Evolutionary conservation across 495 filamentous ascomycete species (phyloP).

Genomic region (Cudoniella acicularis): DNA sequence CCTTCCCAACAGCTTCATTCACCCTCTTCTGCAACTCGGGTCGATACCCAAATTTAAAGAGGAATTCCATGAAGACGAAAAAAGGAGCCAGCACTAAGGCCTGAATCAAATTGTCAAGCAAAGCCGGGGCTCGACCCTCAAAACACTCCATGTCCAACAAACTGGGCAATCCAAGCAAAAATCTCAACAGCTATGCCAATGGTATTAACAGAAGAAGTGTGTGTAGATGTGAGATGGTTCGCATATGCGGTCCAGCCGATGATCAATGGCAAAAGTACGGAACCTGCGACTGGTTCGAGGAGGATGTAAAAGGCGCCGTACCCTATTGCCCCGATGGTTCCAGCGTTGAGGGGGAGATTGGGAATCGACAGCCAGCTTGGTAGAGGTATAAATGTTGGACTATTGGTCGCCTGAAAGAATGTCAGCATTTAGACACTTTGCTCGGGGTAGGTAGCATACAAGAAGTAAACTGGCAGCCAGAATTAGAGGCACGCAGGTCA

Average conservation of each 20-base stretch:
- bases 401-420: constrained; percentile 64
- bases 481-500: constrained; percentile 82
- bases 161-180: constrained; percentile 81
- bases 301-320: constrained; percentile 84
- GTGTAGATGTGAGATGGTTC: constrained; percentile 68
- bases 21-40: constrained; percentile 79
- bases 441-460: constrained; percentile 44
- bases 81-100: constrained; percentile 93
- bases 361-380: constrained; percentile 66
- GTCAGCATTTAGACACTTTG: constrained; percentile 6
- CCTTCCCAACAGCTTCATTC: constrained; percentile 66
- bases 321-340: constrained; percentile 63
- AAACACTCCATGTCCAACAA: constrained; percentile 88
- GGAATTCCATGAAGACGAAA: constrained; percentile 94
- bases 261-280: constrained; percentile 66
- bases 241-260: constrained; percentile 65
- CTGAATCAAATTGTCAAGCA: constrained; percentile 88
- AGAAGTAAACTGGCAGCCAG: constrained; percentile 76
- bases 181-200: constrained; percentile 64
- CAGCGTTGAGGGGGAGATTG: constrained; percentile 77
- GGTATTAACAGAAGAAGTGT: constrained; percentile 65
- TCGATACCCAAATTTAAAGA: constrained; percentile 89
- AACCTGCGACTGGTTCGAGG: constrained; percentile 88
- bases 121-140: constrained; percentile 81
- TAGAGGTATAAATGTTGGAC: constrained; percentile 64